phyloP scores from a whole-genome alignment of 1,284 basidiomycete genomes.

The Phenoliferia sp. region DNA sequence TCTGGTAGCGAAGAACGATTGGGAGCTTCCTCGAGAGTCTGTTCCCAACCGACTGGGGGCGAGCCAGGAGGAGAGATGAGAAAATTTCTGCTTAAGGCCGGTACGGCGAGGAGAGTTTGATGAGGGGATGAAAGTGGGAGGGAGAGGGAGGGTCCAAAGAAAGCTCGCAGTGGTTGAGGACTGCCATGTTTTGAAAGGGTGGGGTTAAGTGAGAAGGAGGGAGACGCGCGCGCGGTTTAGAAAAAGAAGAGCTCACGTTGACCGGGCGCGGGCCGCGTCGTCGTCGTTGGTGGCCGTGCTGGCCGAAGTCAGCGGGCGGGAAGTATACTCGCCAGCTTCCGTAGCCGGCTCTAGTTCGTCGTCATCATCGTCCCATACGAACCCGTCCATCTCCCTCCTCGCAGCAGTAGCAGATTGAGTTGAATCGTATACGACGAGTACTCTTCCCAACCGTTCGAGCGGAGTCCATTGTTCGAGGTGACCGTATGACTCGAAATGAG shows the following conservation, averaged over 20 bases:
- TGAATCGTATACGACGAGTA: slow-evolving; percentile 69
- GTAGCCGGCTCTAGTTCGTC: slow-evolving; percentile 43
- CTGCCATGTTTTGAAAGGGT: slow-evolving; percentile 41
- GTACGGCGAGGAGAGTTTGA: slow-evolving; percentile 61
- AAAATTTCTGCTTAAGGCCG: slow-evolving; percentile 83
- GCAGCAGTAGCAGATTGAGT: slow-evolving; percentile 44
- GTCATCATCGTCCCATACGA: slow-evolving; percentile 48
- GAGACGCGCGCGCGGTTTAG: not conserved
- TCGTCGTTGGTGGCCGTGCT: not conserved
- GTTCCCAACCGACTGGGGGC: slow-evolving; percentile 95
- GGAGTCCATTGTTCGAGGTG: slow-evolving; percentile 80
- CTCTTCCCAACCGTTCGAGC: slow-evolving; percentile 68
- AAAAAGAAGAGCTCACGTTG: slow-evolving; percentile 2
- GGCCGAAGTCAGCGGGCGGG: not conserved
- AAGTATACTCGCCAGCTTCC: not conserved
- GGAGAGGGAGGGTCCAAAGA: slow-evolving; percentile 69
- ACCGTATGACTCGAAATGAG: slow-evolving; percentile 52
- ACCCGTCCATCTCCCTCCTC: slow-evolving; percentile 40
- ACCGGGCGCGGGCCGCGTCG: not conserved
- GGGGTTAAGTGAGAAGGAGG: not conserved
- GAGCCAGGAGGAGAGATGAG: slow-evolving; percentile 97
- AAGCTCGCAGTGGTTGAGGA: slow-evolving; percentile 37
- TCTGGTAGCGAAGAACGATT: slow-evolving; percentile 80
- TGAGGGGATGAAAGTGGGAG: slow-evolving; percentile 39
- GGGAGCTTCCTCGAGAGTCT: slow-evolving; percentile 82